phyloP scores from a whole-genome alignment of 257 asterid species.

The Verbena officinalis region DNA sequence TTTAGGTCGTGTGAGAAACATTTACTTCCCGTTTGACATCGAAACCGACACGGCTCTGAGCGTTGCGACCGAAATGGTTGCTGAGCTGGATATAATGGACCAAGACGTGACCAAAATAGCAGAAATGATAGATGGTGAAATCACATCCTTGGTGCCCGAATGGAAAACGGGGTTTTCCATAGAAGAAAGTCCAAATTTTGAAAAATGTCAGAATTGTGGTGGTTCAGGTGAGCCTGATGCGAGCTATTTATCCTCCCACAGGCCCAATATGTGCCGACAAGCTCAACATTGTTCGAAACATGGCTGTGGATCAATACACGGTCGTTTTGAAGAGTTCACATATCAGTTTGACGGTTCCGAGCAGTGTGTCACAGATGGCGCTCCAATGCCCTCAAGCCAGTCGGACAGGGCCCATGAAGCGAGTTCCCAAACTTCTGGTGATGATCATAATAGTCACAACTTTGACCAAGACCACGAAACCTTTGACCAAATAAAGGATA shows the following conservation, averaged over 20 bases:
- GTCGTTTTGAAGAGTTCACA: slow-evolving; percentile 89
- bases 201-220: slow-evolving; percentile 50
- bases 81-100: slow-evolving; percentile 81
- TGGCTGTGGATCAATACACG: slow-evolving; percentile 64
- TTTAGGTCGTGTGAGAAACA: slow-evolving; percentile 79
- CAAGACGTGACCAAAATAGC: slow-evolving; percentile 83
- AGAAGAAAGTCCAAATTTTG: slow-evolving; percentile 40
- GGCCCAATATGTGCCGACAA: slow-evolving; percentile 42
- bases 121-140: slow-evolving; percentile 79
- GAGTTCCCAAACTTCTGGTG: slow-evolving; percentile 22
- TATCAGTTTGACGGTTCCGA: slow-evolving; percentile 66
- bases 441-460: slow-evolving; percentile 15
- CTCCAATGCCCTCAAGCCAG: slow-evolving; percentile 42
- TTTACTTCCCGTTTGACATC: slow-evolving; percentile 79
- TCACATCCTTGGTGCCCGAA: slow-evolving; percentile 68
- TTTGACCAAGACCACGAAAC: slow-evolving; percentile 18
- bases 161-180: slow-evolving; percentile 59
- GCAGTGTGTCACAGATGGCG: slow-evolving; percentile 38
- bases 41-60: slow-evolving; percentile 71
- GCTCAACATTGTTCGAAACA: slow-evolving; percentile 51
- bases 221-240: slow-evolving; percentile 39
- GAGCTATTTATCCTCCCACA: slow-evolving; percentile 35
- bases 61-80: slow-evolving; percentile 89
- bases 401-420: slow-evolving; percentile 40
- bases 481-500: slow-evolving; percentile 25